Conservation (phyloP, 805 yeast species). For the Ascoidea asiatica region DNA sequence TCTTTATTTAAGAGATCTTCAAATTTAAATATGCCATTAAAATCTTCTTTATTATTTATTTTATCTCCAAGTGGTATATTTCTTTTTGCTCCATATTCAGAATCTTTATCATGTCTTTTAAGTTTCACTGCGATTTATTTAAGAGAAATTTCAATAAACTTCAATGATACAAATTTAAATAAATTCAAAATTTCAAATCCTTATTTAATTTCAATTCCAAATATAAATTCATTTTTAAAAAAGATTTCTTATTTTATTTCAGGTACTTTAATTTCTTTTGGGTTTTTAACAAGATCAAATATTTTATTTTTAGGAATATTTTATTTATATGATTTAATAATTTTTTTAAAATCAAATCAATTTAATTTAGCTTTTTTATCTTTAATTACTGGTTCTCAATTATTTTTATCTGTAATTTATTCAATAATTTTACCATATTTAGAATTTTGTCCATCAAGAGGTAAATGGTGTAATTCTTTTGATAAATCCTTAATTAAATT, state of each 20-base stretch:
- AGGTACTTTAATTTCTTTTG: slow-evolving; percentile 40
- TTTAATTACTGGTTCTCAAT: slow-evolving; percentile 40
- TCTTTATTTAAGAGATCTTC: slow-evolving; percentile 5
- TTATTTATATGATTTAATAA: slow-evolving; percentile 42
- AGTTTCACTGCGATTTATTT: slow-evolving; percentile 42
- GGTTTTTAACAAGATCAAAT: slow-evolving; percentile 62
- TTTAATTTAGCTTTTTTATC: slow-evolving; percentile 17
- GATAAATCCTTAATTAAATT: slow-evolving; percentile 45
- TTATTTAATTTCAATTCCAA: slow-evolving; percentile 3
- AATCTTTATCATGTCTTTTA: slow-evolving; percentile 50
- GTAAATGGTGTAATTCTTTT: slow-evolving; percentile 59
- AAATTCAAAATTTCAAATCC: not conserved
- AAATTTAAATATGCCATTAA: slow-evolving; percentile 17
- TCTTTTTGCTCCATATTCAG: slow-evolving; percentile 62
- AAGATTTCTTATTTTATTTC: slow-evolving; percentile 24
- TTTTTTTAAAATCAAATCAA: slow-evolving; percentile 13
- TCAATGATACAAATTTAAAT: not conserved
- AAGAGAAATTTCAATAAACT: slow-evolving; percentile 19
- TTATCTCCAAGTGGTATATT: slow-evolving; percentile 77
- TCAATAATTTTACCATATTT: slow-evolving; percentile 41
- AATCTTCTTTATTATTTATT: slow-evolving; percentile 32
- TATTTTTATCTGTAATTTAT: slow-evolving; percentile 31
- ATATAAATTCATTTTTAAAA: not conserved
- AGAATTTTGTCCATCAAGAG: slow-evolving; percentile 53
- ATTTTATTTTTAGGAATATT: slow-evolving; percentile 59